phyloP scores from a whole-genome alignment of 2,329 filamentous ascomycete genomes.

The Cytospora piceicola region DNA sequence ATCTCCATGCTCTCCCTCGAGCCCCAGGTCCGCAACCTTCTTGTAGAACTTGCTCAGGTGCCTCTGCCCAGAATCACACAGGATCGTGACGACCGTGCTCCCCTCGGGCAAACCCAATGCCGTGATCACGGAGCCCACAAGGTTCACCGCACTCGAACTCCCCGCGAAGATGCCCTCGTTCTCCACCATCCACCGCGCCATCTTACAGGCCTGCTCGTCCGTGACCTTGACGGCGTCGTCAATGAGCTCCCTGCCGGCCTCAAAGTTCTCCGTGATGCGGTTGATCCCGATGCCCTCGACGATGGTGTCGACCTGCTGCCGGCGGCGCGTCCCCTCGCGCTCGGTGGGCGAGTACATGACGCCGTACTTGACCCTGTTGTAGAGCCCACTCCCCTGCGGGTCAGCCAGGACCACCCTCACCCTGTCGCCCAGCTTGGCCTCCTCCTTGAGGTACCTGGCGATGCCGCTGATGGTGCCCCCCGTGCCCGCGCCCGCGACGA shows the following conservation, averaged over 20 bases:
- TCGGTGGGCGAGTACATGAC: constrained; percentile 95
- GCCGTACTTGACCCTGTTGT: constrained; percentile 87
- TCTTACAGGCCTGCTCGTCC: constrained; percentile 84
- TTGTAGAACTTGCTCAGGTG: constrained; percentile 88
- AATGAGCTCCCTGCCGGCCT: constrained; percentile 81
- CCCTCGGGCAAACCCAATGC: constrained; percentile 65
- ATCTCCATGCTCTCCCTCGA: constrained; percentile 60
- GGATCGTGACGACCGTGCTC: constrained; percentile 76
- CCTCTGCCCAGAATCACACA: constrained; percentile 82
- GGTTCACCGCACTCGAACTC: constrained; percentile 96
- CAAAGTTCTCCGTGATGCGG: constrained; percentile 90
- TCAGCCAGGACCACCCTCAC: constrained; percentile 83
- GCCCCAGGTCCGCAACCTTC: constrained; percentile 67
- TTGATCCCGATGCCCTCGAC: constrained; percentile 97
- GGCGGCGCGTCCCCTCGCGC: constrained; percentile 83
- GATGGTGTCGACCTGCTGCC: constrained; percentile 92
- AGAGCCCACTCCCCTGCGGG: constrained; percentile 90
- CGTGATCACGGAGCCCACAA: constrained; percentile 74
- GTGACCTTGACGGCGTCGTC: constrained; percentile 89
- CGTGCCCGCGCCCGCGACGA: constrained; percentile 91
- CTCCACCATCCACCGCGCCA: constrained; percentile 97
- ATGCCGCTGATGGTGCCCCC: constrained; percentile 92
- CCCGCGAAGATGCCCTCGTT: constrained; percentile 94
- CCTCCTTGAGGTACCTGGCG: constrained; percentile 78
- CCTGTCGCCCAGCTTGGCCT: constrained; percentile 53